These are phyloP conservation scores for Arabidopsis lyrata DNA, from an alignment of 441 rosid species.

Conservation along the genomic window DNA sequence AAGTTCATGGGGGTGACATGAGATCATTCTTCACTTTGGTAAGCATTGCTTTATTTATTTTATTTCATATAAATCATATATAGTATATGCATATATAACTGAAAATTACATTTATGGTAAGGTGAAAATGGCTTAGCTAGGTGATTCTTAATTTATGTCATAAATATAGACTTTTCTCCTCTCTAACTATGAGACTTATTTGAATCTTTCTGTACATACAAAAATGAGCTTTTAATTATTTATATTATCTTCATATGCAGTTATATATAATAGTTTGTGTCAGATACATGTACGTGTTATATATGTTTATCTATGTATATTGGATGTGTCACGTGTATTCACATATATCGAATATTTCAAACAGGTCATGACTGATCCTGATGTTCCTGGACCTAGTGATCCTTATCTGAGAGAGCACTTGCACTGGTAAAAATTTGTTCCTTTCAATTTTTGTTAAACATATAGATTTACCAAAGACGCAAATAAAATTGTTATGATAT, in stretches of 20 bases:
- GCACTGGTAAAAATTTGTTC: slow-evolving; percentile 65
- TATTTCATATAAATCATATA: not conserved
- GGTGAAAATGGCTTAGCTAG: not conserved
- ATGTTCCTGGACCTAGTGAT: slow-evolving; percentile 98
- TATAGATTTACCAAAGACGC: not conserved
- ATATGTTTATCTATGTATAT: not conserved
- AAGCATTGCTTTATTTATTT: slow-evolving; percentile 18
- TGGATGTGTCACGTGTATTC: slow-evolving; percentile 9
- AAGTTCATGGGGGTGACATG: slow-evolving; percentile 88
- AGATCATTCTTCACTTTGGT: slow-evolving; percentile 97
- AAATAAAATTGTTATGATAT: not conserved
- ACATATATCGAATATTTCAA: slow-evolving; percentile 24
- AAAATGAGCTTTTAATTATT: not conserved
- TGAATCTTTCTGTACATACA: not conserved
- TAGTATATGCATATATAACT: not conserved
- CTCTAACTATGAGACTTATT: not conserved
- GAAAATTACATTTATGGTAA: not conserved
- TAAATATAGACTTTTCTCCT: not conserved
- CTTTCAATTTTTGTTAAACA: not conserved
- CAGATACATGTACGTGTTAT: slow-evolving; percentile 19
- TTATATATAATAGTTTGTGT: not conserved
- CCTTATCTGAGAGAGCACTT: slow-evolving; percentile 93
- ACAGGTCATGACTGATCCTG: slow-evolving; percentile 97
- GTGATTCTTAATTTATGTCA: not conserved
- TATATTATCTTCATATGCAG: not conserved